Evolutionary conservation across 257 asterid genomes (phyloP).

Genomic region (Ilex aquifolium): DNA sequence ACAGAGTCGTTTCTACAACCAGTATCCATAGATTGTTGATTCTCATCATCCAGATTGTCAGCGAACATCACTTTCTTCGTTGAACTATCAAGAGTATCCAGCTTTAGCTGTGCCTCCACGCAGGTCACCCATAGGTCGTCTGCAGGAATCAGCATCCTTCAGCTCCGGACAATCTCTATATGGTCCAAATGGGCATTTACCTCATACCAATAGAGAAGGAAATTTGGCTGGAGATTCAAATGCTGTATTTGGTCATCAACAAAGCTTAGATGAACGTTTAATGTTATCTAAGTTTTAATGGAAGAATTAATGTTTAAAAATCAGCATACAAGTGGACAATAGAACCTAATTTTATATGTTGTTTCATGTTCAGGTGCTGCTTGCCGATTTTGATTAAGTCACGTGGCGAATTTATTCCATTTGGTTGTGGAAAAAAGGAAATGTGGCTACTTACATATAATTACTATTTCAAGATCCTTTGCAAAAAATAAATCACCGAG

Average conservation of each 20-base stretch:
- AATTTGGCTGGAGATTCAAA: slow-evolving; percentile 46
- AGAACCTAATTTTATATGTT: too few species aligned
- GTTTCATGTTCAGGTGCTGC: too few species aligned
- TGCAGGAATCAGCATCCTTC: slow-evolving; percentile 39
- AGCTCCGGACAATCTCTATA: slow-evolving; percentile 47
- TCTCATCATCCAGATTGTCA: slow-evolving; percentile 38
- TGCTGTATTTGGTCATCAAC: slow-evolving; percentile 43
- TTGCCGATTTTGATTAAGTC: too few species aligned
- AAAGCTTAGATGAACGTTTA: slow-evolving; percentile 20
- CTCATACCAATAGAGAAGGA: slow-evolving; percentile 49
- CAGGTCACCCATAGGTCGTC: slow-evolving; percentile 31
- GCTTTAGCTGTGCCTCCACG: slow-evolving; percentile 33
- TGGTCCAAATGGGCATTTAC: slow-evolving; percentile 27
- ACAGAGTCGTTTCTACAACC: slow-evolving; percentile 43
- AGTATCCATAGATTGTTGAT: slow-evolving; percentile 45
- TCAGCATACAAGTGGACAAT: too few species aligned
- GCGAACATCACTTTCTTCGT: slow-evolving; percentile 28
- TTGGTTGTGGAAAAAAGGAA: too few species aligned
- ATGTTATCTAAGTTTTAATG: too few species aligned
- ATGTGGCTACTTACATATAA: too few species aligned
- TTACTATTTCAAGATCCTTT: too few species aligned
- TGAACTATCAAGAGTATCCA: slow-evolving; percentile 51
- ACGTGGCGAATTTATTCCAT: too few species aligned
- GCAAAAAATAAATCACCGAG: too few species aligned
- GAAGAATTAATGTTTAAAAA: too few species aligned